Percentiles rank a stretch among this genome's conserved stretches.
phyloP scores from a whole-genome alignment of 495 filamentous ascomycete genomes.

The Penicillium herquei region DNA sequence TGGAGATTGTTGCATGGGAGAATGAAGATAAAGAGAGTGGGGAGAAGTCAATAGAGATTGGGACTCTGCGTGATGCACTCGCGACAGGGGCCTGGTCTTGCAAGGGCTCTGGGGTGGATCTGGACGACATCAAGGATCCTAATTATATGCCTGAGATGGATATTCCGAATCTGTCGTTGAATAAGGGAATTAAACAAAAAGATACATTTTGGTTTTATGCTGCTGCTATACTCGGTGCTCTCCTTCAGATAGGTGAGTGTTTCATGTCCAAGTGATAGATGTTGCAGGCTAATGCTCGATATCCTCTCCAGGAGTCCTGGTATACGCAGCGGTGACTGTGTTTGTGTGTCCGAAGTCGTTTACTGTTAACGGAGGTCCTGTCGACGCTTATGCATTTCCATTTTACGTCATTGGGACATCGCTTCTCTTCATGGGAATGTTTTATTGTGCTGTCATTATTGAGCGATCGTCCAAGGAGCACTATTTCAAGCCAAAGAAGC shows the following conservation, averaged over 20 bases:
- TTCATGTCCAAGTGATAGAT: constrained; percentile 14
- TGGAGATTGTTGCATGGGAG: constrained; percentile 41
- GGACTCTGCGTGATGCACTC: constrained; percentile 32
- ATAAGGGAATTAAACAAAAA: constrained; percentile 40
- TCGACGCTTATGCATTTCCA: constrained; percentile 39
- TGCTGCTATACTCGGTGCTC: constrained; percentile 28
- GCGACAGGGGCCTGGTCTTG: constrained; percentile 24
- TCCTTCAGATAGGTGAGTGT: constrained; percentile 33
- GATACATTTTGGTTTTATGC: constrained; percentile 34
- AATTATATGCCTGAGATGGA: constrained; percentile 28
- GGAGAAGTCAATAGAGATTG: constrained; percentile 18
- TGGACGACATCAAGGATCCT: not conserved
- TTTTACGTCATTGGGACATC: constrained; percentile 36
- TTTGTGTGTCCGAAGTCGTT: constrained; percentile 30
- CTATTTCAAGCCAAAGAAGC: constrained; percentile 23
- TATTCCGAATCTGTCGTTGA: constrained; percentile 48
- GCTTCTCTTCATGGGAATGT: constrained; percentile 40
- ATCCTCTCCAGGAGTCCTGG: constrained; percentile 1
- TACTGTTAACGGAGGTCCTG: constrained; percentile 26
- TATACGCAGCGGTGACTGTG: constrained; percentile 35
- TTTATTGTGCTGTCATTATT: constrained; percentile 41
- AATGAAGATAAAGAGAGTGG: constrained; percentile 16
- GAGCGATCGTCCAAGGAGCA: constrained; percentile 35
- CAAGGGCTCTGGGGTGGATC: not conserved
- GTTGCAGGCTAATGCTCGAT: constrained; percentile 1